Conservation (phyloP, 495 filamentous ascomycete genomes). For the Hypoxylon intermedium region DNA sequence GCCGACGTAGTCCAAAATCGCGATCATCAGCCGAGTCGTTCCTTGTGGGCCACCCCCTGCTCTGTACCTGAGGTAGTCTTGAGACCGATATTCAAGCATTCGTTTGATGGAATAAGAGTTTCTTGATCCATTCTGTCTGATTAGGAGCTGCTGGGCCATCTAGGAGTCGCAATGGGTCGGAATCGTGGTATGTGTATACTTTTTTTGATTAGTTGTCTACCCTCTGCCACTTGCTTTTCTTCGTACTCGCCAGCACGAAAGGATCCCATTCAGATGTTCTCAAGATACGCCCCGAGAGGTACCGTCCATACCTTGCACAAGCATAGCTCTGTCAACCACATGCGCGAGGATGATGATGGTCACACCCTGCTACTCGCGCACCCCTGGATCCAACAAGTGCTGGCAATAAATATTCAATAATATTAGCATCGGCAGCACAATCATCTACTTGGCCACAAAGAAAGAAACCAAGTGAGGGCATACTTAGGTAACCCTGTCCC, state of each 20-base stretch:
- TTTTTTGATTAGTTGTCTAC: conserved; percentile 6
- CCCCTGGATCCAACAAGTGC: conserved; percentile 14
- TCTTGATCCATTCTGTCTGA: background rate
- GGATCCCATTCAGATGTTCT: conserved; percentile 3
- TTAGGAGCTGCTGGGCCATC: conserved; percentile 11
- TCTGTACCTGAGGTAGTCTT: conserved; percentile 13
- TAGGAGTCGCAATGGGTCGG: conserved; percentile 46
- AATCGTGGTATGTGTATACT: conserved; percentile 56
- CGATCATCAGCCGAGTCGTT: conserved; percentile 21
- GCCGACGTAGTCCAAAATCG: conserved; percentile 9
- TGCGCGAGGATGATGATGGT: conserved; percentile 9
- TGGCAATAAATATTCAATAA: background rate
- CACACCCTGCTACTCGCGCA: conserved; percentile 8
- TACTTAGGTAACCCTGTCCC: conserved; percentile 1
- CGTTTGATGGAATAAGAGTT: conserved; percentile 32
- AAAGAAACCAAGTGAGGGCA: conserved; percentile 2
- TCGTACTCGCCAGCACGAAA: conserved; percentile 1
- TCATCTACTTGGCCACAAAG: conserved; percentile 12
- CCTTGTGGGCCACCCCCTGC: conserved; percentile 32
- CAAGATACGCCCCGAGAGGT: conserved; percentile 17
- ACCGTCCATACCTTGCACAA: conserved; percentile 30
- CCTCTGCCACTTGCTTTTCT: background rate
- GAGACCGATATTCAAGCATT: conserved; percentile 13
- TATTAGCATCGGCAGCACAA: conserved; percentile 21
- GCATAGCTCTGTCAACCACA: conserved; percentile 23